A percentile compares a stretch with the other conserved stretches of the same genome.
phyloP scores from a whole-genome alignment of 2,329 filamentous ascomycete genomes.

The Leptographium radiaticola region DNA sequence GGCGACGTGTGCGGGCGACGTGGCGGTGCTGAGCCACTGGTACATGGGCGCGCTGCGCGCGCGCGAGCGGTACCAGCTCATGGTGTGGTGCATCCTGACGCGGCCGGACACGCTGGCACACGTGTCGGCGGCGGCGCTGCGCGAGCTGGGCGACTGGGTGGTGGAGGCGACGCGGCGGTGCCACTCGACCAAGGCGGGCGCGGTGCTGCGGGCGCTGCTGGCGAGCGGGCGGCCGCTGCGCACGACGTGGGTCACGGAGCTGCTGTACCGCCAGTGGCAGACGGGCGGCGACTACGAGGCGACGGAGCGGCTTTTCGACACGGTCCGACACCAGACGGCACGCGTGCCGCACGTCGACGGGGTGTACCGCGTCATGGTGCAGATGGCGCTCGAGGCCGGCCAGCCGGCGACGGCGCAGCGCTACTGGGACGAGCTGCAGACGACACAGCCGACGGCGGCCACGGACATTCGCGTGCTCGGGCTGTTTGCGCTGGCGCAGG shows the following conservation, averaged over 20 bases:
- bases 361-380: conserved; percentile 26
- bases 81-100: conserved; percentile 21
- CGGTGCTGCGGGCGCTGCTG: conserved; percentile 18
- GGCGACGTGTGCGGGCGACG: conserved; percentile 13
- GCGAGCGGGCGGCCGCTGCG: conserved; percentile 13
- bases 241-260: conserved; percentile 22
- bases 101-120: conserved; percentile 13
- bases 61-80: conserved; percentile 14
- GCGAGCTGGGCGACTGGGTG: conserved; percentile 18
- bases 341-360: conserved; percentile 16
- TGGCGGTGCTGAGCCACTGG: conserved; percentile 17
- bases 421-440: conserved; percentile 17
- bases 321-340: background rate
- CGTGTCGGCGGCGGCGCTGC: conserved; percentile 12
- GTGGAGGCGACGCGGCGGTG: conserved; percentile 19
- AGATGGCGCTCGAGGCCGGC: conserved; percentile 24
- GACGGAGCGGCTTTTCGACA: conserved; percentile 16
- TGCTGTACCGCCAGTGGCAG: conserved; percentile 24
- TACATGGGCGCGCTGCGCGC: conserved; percentile 18
- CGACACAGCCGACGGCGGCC: conserved; percentile 14
- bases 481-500: conserved; percentile 22
- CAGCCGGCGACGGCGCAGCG: conserved; percentile 17
- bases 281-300: conserved; percentile 15
- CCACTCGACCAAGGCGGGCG: conserved; percentile 15
- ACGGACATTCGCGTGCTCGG: conserved; percentile 22